Evolutionary conservation across 345 rosid species (phyloP), one percentile per base, ranked within the genome.

Genomic region (Raphanus sativus): DNA sequence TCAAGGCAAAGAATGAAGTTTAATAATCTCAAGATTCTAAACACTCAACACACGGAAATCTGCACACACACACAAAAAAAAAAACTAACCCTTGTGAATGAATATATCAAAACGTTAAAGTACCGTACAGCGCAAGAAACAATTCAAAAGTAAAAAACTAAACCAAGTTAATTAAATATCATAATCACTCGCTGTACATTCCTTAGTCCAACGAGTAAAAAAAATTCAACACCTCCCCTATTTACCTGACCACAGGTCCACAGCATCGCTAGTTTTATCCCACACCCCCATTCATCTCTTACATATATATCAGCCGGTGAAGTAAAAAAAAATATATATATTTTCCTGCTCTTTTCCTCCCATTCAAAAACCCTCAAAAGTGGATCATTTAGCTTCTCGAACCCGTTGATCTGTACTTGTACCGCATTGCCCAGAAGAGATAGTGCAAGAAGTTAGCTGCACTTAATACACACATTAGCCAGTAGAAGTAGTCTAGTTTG

Each of bases 391-490:
- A 80, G 62, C 75, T 69, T 70, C 71, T 80, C 0, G 72, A 80
- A 26, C 79, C 83, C 7, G 82, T 68, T 38, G 87, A 84, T 77
- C 81, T 80, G 67, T 92, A 89, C 73, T 77, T 87, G 81, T 94
- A 94, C 68, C 89, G 88, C 65, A 62, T 79, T 24, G 97, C 93
- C 97, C 97, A 94, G 78, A 85, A 89, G 64, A 94, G 89, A 81
- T 88, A 94, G 58, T 86, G 90, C 81, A 90, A 75, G 87, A 89
- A 89, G 73, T 94, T 94, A 10, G 88, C 56, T 50, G 87, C 89
- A 63, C 91, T 86, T 2, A 94, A 77, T 36, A 85, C 65, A 86
- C 98, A 91, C 96, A 94, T 87, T 79, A 91, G 78, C 98, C 97
- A 90, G 69, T 91, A 91, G 48, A 91, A 90, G 66, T 87, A 75